These are phyloP conservation scores for Picochlorum sp. DNA, from an alignment of 139 green algal genomes.

Conservation along the genomic window DNA sequence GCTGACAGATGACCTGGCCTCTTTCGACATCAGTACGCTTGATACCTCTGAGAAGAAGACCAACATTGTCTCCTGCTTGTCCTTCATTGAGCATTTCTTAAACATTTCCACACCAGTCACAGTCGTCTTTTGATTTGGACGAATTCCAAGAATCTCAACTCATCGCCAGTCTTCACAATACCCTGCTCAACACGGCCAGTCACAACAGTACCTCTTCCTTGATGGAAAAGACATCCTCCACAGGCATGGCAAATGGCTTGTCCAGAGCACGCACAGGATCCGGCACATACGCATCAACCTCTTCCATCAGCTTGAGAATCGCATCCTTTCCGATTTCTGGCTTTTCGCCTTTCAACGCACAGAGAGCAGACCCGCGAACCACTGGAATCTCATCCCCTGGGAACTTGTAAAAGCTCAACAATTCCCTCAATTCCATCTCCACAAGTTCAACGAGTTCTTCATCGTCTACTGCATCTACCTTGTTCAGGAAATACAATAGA, in stretches of 20 bases:
- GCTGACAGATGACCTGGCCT: constrained; percentile 87
- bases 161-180: constrained; percentile 83
- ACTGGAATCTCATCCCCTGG: constrained; percentile 88
- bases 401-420: constrained; percentile 98
- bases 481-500: constrained; percentile 97
- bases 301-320: constrained; percentile 87
- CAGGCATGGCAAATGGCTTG: constrained; percentile 94
- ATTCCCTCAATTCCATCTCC: constrained; percentile 97
- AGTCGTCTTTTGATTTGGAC: constrained; percentile 65
- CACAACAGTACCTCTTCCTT: constrained; percentile 88
- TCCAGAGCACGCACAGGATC: constrained; percentile 75
- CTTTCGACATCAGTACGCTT: constrained; percentile 90
- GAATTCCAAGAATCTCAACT: constrained; percentile 93
- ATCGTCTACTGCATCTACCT: constrained; percentile 94
- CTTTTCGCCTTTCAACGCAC: constrained; percentile 81
- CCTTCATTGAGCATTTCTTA: constrained; percentile 90
- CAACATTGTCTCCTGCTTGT: constrained; percentile 94
- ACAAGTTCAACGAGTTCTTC: constrained; percentile 96
- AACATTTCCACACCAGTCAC: constrained; percentile 98
- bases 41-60: constrained; percentile 88
- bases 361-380: constrained; percentile 73
- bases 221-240: constrained; percentile 98
- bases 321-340: constrained; percentile 68
- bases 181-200: constrained; percentile 93
- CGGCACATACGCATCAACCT: constrained; percentile 77